Base-by-base conservation (phyloP, 1,139 yeast species). In the Diutina rugosa region DNA sequence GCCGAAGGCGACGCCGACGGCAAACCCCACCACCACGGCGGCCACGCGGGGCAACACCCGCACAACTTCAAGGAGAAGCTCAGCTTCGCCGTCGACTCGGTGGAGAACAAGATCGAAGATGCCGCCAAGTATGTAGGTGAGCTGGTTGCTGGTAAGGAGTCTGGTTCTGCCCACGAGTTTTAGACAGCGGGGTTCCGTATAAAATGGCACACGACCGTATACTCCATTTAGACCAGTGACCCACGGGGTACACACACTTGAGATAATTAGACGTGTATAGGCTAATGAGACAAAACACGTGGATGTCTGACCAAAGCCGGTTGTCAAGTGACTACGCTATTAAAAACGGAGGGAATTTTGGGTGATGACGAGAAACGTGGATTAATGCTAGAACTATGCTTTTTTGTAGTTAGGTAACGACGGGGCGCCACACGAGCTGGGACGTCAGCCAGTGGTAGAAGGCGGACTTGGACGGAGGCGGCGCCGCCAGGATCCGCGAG, bases 51-150 rank as follows among this genome's bases (percentile, higher is more conserved):
- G 6, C 51, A 48, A n/a, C 53, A 29, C 44, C 26, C 41, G 14
- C 53, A 49, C 18, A 18, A 21, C 29, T 16, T 49, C 28, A 21
- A 32, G 30, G 53, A 30, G 21, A 49, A 49, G 53, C 6, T 49
- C 8, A 7, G 41, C 7, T 7, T 14, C 12, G 44, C 44, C 53
- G 28, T 49, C 21, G 44, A 49, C 44, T 18, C 41, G 26, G 16
- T 49, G n/a, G 53, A 49, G 18, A 32, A 32, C 53, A 49, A 49
- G 44, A 30, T 49, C 16, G 53, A 49, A n/a, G 53, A 49, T n/a
- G 53, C 41, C 8, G 53, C 53, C 44, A 30, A 49, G 28, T 49
- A 29, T 6, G n/a, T 49, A 5, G 53, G 41, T 3, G 53, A 49
- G 32, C 32, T 38, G 16, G 14, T 49, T 6, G 53, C 53, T 6